Evolutionary conservation across 2,329 filamentous ascomycete genomes (phyloP).

Genomic region (Trichophyton schoenleinii): DNA sequence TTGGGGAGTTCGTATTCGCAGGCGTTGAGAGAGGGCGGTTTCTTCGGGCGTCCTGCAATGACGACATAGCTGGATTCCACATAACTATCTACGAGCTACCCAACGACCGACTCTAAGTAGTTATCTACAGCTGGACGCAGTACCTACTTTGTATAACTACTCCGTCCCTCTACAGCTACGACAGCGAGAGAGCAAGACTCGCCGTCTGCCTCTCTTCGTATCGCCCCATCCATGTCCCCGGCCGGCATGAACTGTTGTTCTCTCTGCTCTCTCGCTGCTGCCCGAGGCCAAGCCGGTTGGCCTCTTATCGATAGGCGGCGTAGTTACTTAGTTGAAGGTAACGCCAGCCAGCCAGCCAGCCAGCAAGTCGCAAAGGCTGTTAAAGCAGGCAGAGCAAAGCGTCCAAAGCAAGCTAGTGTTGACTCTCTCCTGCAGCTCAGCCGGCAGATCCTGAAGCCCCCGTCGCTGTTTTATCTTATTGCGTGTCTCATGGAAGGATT

Average conservation of each 20-base stretch:
- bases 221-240: background rate
- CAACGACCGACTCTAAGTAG: no score
- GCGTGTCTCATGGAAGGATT: background rate
- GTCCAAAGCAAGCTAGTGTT: no score
- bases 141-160: no score
- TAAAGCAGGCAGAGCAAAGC: no score
- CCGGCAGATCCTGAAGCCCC: background rate
- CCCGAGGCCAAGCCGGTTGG: background rate
- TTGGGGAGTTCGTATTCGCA: background rate
- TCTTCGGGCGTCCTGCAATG: background rate
- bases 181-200: no score
- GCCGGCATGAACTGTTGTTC: constrained; percentile 2
- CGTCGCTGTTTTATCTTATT: background rate
- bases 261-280: background rate
- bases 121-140: no score
- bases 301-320: background rate
- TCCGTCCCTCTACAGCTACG: no score
- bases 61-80: background rate
- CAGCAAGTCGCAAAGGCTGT: no score
- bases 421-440: background rate
- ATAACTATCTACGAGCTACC: background rate
- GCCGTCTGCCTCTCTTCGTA: background rate
- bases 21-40: background rate
- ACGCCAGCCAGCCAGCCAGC: background rate
- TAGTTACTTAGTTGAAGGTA: no score